Conservation (phyloP, 768 basidiomycete genomes). For the Lactifluus subvellereus region DNA sequence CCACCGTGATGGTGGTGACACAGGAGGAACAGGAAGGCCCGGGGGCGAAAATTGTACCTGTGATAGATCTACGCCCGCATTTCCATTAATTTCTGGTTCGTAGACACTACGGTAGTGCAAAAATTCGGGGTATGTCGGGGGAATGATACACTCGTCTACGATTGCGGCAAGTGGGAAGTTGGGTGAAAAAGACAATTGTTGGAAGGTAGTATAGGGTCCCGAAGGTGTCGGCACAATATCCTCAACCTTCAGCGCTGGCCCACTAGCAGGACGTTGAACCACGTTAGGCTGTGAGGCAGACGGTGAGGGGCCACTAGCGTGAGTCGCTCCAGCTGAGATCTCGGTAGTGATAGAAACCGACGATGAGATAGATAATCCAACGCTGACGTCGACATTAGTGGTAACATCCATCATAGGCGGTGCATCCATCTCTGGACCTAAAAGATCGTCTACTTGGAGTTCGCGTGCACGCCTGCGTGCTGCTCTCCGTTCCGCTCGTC, state of each 20-base stretch:
- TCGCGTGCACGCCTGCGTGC: constrained; percentile 76
- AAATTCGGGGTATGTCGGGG: constrained; percentile 81
- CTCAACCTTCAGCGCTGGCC: constrained; percentile 44
- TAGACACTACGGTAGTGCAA: constrained; percentile 59
- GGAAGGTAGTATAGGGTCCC: constrained; percentile 87
- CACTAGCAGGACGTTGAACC: constrained; percentile 26
- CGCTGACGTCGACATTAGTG: constrained; percentile 30
- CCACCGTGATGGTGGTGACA: constrained; percentile 68
- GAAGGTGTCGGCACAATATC: constrained; percentile 64
- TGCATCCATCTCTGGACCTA: constrained; percentile 39
- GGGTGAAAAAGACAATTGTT: constrained; percentile 81
- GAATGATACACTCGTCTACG: constrained; percentile 87
- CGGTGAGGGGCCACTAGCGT: constrained; percentile 10
- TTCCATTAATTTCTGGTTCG: constrained; percentile 50
- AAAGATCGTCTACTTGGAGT: constrained; percentile 46
- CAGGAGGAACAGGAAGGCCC: constrained; percentile 67
- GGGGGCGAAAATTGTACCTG: constrained; percentile 73
- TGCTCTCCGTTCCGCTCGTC: constrained; percentile 79
- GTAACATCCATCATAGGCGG: constrained; percentile 46
- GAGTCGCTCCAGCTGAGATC: constrained; percentile 38
- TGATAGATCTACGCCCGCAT: constrained; percentile 40
- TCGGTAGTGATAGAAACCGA: constrained; percentile 35
- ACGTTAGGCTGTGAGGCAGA: constrained; percentile 26
- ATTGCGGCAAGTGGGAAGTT: constrained; percentile 84
- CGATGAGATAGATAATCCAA: constrained; percentile 58